Conservation (phyloP, 208 protist species). For the Wallacemonas rigidus region DNA sequence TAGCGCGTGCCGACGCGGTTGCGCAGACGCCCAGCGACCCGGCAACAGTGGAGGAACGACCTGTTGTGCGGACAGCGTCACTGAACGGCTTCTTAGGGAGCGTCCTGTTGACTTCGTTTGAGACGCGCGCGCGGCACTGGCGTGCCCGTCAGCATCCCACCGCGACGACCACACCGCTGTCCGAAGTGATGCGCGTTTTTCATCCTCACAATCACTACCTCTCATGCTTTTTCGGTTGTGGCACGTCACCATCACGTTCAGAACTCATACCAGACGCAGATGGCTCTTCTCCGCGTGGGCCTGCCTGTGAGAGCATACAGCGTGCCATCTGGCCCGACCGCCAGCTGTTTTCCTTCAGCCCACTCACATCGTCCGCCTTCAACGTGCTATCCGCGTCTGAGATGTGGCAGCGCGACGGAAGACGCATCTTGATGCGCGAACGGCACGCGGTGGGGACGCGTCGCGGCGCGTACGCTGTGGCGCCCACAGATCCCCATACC, state of each 20-base stretch:
- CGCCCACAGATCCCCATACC: not conserved
- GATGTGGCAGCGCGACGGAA: conserved; percentile 1
- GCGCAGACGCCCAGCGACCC: not conserved
- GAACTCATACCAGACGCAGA: too few species aligned
- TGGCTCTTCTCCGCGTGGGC: too few species aligned
- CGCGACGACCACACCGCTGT: not conserved
- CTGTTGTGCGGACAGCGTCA: not conserved
- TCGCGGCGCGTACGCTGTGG: too few species aligned
- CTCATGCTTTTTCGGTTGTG: conserved; percentile 1
- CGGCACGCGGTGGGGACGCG: not conserved
- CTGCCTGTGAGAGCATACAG: not conserved
- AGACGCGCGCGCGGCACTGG: conserved; percentile 5
- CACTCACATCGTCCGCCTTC: conserved; percentile 2
- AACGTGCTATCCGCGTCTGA: conserved; percentile 1
- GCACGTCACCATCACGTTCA: not conserved
- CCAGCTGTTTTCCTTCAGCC: conserved; percentile 13
- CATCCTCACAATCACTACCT: conserved; percentile 16
- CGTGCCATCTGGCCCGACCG: not conserved
- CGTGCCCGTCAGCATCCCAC: not conserved
- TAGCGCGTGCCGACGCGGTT: not conserved
- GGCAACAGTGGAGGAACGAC: not conserved
- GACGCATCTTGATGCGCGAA: not conserved
- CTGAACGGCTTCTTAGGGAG: not conserved
- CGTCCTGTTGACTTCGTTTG: conserved; percentile 1
- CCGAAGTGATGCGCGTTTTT: not conserved